Evolutionary conservation across 2,329 filamentous ascomycete species (phyloP), one percentile per base, ranked within the genome.

Genomic region (Cercospora berteroae): DNA sequence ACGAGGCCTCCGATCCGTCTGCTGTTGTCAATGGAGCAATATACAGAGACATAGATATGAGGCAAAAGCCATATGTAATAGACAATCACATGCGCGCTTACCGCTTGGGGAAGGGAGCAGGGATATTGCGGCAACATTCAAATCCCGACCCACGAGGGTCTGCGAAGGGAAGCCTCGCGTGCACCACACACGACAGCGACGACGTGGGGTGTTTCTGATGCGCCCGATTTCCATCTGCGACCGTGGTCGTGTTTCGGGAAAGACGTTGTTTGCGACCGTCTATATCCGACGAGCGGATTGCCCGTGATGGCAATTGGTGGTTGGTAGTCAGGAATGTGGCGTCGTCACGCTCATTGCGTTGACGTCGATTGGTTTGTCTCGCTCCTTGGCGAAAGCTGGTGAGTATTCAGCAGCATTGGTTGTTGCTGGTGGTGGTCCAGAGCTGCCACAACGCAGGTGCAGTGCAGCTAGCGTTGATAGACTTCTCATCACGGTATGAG

Each of bases 51-150:
- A 23, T 18, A 57, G 52, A 27, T 57, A 57, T 57, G 52, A 57
- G 52, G 20, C 52, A 57, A 57, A 57, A 57, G 52, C 10, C 52
- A 57, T 57, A 57, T 57, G 52, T 57, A 57, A 57, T 50, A 23
- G 44, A 23, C 52, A 16, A 31, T 57, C 52, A 57, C 52, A 57
- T 31, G 52, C 52, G 52, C 52, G 52, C 52, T 57, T 57, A 18
- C 52, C 23, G 52, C 52, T 29, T 57, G 52, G 16, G 29, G 52
- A 27, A 18, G 25, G 12, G 25, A 50, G 52, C 52, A 57, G 52
- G 52, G 25, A 33, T 27, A 27, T 23, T 57, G 52, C 29, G 52
- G 52, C 16, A 57, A 33, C 31, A 57, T n/a, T 57, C 52, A 29
- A 57, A 57, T 29, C 52, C 44, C 52, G 52, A 27, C 29, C 57